phyloP scores from a whole-genome alignment of 148 eudicot genomes.

The Silene latifolia region DNA sequence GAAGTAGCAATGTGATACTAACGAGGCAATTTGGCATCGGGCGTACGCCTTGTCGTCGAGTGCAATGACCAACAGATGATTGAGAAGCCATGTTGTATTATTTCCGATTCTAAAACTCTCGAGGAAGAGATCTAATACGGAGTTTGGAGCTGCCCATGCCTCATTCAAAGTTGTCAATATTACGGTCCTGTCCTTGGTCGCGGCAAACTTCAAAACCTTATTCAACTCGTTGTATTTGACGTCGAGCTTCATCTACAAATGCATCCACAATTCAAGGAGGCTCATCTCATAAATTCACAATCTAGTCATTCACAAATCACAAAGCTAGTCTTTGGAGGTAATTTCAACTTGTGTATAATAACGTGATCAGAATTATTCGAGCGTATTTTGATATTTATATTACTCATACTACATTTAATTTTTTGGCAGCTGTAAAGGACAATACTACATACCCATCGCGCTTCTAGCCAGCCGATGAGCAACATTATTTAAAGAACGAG shows the following conservation, averaged over 20 bases:
- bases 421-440: too few relatives aligned
- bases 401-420: too few relatives aligned
- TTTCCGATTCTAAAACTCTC: slow-evolving; percentile 35
- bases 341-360: too few relatives aligned
- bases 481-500: too few relatives aligned
- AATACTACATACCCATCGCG: too few relatives aligned
- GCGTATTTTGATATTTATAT: too few relatives aligned
- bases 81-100: slow-evolving; percentile 24
- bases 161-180: slow-evolving; percentile 35
- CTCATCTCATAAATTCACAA: too few relatives aligned
- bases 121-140: slow-evolving; percentile 37
- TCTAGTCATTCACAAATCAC: too few relatives aligned
- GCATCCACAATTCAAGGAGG: too few relatives aligned
- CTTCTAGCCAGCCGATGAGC: too few relatives aligned
- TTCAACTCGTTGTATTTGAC: slow-evolving; percentile 15
- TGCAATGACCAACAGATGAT: slow-evolving; percentile 31
- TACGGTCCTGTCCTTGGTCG: slow-evolving; percentile 34
- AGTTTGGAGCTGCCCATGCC: slow-evolving; percentile 39
- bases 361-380: too few relatives aligned
- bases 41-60: slow-evolving; percentile 29
- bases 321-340: neutral
- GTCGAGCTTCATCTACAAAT: neutral
- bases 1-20: slow-evolving; percentile 19
- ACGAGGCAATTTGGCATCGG: slow-evolving; percentile 12
- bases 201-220: slow-evolving; percentile 26